A percentile compares a stretch with the other conserved stretches of the same genome.
Evolutionary conservation across 176 grass and related monocot species (phyloP).

Genomic region (Musa acuminata): DNA sequence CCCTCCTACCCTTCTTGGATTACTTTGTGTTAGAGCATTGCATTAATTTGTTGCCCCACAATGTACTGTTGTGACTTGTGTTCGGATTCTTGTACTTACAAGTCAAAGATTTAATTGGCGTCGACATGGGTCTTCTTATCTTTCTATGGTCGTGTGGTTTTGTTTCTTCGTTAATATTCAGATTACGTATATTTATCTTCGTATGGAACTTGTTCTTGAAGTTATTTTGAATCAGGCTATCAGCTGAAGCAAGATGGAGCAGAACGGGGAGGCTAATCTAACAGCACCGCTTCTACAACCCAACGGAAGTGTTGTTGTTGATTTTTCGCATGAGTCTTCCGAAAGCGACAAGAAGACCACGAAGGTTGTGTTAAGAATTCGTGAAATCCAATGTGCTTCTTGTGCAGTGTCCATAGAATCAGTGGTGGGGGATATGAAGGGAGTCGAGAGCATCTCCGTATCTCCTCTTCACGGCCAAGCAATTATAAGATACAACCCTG

Average conservation of each 20-base stretch:
- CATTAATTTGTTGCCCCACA: background rate
- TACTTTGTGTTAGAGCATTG: background rate
- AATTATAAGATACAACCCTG: slow-evolving; percentile 50
- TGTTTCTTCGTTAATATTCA: background rate
- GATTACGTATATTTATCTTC: background rate
- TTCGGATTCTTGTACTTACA: too few relatives aligned
- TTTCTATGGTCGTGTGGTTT: background rate
- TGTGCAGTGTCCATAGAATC: slow-evolving; percentile 69
- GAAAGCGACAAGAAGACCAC: slow-evolving; percentile 31
- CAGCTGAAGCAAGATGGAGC: slow-evolving; percentile 10
- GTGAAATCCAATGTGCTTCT: slow-evolving; percentile 70
- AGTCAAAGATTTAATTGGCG: background rate
- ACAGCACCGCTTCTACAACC: slow-evolving; percentile 47
- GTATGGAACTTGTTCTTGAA: background rate
- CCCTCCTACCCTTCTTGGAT: background rate
- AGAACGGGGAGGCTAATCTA: slow-evolving; percentile 35
- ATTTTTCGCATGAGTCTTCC: slow-evolving; percentile 15
- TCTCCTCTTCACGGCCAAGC: slow-evolving; percentile 58
- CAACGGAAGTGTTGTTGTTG: background rate
- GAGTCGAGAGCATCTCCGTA: slow-evolving; percentile 75
- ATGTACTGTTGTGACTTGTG: background rate
- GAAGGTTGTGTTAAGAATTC: slow-evolving; percentile 54
- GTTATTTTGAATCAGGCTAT: background rate
- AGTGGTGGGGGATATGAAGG: slow-evolving; percentile 48
- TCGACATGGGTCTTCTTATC: background rate